Percentiles rank a stretch among this genome's conserved stretches.
phyloP scores from a whole-genome alignment of 352 stramenopile species.

The Globisporangium sylvaticum region DNA sequence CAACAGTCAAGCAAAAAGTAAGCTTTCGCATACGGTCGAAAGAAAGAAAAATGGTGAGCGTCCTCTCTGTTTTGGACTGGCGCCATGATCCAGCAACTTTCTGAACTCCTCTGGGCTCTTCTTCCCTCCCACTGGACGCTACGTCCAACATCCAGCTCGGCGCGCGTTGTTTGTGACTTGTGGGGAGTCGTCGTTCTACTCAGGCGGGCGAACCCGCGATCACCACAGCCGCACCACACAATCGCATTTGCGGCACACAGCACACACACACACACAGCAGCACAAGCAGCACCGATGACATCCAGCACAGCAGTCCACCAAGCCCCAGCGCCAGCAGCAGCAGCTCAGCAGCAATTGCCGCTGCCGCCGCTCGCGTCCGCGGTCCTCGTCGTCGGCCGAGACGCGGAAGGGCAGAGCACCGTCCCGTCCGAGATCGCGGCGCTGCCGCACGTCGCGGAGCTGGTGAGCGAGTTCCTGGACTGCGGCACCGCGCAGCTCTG shows the following conservation, averaged over 20 bases:
- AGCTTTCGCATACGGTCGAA: neutral
- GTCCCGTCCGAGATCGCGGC: constrained; percentile 1
- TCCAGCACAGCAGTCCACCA: neutral
- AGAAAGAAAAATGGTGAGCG: neutral
- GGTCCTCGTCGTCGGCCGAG: neutral
- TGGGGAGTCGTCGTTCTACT: neutral
- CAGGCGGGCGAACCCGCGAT: too few species aligned
- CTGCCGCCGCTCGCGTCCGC: neutral
- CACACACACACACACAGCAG: neutral
- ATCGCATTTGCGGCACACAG: neutral
- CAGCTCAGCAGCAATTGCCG: neutral
- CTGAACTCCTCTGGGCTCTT: neutral
- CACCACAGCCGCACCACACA: neutral
- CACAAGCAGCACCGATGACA: neutral
- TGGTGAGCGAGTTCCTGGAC: constrained; percentile 4
- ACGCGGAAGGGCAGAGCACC: neutral
- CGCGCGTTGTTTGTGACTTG: neutral
- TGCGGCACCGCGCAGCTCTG: neutral
- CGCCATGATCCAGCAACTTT: neutral
- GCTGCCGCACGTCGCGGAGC: neutral
- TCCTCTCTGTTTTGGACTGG: neutral
- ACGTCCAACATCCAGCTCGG: neutral
- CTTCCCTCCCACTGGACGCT: neutral
- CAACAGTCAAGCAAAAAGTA: neutral
- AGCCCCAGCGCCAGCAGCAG: neutral